Conservation (phyloP, 2,329 filamentous ascomycete species). For the Alternaria sp. region DNA sequence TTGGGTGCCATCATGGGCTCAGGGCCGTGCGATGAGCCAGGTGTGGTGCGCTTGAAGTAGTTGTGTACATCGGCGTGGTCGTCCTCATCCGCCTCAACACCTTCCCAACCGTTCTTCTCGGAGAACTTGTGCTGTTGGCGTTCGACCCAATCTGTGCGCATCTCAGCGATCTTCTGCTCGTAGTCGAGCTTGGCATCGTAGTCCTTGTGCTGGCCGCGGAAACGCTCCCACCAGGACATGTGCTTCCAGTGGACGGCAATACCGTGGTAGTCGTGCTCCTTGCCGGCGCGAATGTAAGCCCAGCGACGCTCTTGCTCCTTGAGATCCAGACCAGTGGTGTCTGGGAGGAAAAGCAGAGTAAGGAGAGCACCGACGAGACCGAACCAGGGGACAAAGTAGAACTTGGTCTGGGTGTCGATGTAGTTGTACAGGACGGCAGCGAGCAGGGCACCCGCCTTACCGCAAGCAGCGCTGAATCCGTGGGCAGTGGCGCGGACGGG, state of each 20-base stretch:
- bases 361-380: conserved; percentile 85
- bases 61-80: conserved; percentile 40
- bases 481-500: conserved; percentile 92
- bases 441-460: conserved; percentile 86
- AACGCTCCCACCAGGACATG: conserved; percentile 84
- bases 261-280: conserved; percentile 85
- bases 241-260: conserved; percentile 90
- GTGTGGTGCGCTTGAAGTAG: conserved; percentile 41
- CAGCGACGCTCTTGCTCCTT: conserved; percentile 97
- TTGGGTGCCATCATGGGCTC: conserved; percentile 29
- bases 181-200: conserved; percentile 79
- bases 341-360: conserved; percentile 87
- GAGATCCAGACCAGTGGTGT: conserved; percentile 93
- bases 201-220: conserved; percentile 76
- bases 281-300: conserved; percentile 81
- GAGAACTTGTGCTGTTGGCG: conserved; percentile 60
- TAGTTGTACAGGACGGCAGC: conserved; percentile 94
- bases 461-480: conserved; percentile 89
- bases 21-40: conserved; percentile 12
- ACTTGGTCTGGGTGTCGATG: conserved; percentile 82
- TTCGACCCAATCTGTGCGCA: conserved; percentile 65
- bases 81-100: conserved; percentile 38
- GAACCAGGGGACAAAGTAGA: conserved; percentile 95
- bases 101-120: conserved; percentile 36
- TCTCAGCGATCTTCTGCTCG: conserved; percentile 82